Evolutionary conservation across 2,329 filamentous ascomycete species (phyloP).

Genomic region (Stemphylium vesicarium): DNA sequence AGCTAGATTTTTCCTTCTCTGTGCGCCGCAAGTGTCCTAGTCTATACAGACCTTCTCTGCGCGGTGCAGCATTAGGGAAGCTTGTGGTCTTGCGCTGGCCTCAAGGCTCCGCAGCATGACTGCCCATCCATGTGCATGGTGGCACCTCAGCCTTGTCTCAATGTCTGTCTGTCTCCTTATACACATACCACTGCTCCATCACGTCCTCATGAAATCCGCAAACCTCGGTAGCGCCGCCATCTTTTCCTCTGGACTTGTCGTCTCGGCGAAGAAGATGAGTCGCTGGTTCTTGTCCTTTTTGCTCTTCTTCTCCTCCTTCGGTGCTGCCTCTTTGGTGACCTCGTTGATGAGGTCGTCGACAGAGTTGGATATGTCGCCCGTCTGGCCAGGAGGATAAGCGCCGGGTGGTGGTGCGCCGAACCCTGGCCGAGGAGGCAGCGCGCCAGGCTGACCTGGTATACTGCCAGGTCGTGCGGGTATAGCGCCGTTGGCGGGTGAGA

Average conservation of each 20-base stretch:
- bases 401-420: slow-evolving; percentile 31
- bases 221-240: slow-evolving; percentile 82
- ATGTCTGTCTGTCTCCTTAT: neutral
- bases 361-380: slow-evolving; percentile 47
- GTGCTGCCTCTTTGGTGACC: slow-evolving; percentile 52
- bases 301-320: slow-evolving; percentile 59
- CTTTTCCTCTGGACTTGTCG: slow-evolving; percentile 84
- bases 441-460: slow-evolving; percentile 35
- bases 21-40: neutral
- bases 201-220: slow-evolving; percentile 51
- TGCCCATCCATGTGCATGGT: neutral
- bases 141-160: neutral
- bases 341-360: slow-evolving; percentile 60
- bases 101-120: no score
- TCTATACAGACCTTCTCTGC: neutral
- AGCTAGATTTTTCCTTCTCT: neutral
- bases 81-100: slow-evolving; percentile 1
- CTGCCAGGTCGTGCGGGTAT: slow-evolving; percentile 39
- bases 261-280: slow-evolving; percentile 83
- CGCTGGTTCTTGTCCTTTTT: slow-evolving; percentile 66
- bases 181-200: neutral
- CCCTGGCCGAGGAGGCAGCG: slow-evolving; percentile 49
- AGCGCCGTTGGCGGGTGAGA: slow-evolving; percentile 35
- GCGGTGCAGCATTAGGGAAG: neutral
- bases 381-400: slow-evolving; percentile 20